phyloP scores from a whole-genome alignment of 2,329 filamentous ascomycete species.

The Cryoendolithus antarcticus region DNA sequence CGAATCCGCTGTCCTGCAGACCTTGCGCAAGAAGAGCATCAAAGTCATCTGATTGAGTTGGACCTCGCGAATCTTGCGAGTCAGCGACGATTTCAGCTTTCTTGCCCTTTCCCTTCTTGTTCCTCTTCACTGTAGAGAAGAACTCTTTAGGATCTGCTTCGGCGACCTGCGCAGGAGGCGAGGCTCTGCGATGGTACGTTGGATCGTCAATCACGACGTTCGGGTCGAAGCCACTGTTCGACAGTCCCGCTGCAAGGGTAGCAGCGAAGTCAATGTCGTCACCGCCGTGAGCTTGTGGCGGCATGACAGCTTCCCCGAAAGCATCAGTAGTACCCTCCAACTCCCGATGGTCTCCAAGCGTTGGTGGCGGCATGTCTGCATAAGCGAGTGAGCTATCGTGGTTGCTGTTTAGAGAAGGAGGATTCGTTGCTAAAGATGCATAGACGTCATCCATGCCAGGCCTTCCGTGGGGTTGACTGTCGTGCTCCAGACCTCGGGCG shows the following conservation, averaged over 20 bases:
- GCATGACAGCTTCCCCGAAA: no score
- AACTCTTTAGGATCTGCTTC: conserved; percentile 24
- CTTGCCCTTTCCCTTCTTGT: conserved; percentile 17
- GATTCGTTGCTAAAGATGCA: no score
- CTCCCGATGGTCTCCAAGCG: neutral
- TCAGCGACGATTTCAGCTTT: neutral
- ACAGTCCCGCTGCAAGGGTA: conserved; percentile 33
- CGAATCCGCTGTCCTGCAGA: conserved; percentile 21
- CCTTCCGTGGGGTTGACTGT: no score
- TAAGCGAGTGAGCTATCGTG: neutral
- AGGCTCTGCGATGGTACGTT: conserved; percentile 22
- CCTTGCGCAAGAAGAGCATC: conserved; percentile 25
- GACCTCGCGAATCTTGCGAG: neutral
- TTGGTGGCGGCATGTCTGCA: neutral
- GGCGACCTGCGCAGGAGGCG: conserved; percentile 18
- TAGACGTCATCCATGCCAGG: no score
- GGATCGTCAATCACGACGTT: conserved; percentile 33
- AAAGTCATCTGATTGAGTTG: conserved; percentile 14
- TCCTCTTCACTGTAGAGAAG: conserved; percentile 16
- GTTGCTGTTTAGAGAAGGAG: neutral
- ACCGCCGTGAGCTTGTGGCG: conserved; percentile 1
- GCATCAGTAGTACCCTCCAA: no score
- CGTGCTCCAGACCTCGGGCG: no score
- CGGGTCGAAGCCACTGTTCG: conserved; percentile 35
- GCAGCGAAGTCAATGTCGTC: conserved; percentile 36